Evolutionary conservation across 148 eudicot genomes (phyloP).

Genomic region (Fallopia convolvulus): DNA sequence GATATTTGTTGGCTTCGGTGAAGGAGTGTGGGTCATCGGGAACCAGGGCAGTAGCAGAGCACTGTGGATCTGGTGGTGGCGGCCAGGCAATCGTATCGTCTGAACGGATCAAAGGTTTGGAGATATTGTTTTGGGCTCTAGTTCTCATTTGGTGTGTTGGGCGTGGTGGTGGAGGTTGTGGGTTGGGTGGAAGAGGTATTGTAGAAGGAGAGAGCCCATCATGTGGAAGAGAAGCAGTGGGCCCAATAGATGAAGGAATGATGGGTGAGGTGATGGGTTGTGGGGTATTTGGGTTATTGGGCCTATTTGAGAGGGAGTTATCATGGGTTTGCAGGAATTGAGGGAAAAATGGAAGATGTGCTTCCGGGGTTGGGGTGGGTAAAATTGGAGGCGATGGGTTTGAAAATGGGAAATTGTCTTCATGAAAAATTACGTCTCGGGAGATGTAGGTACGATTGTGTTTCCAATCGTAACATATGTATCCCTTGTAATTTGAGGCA

Average conservation of each 20-base stretch:
- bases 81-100: not conserved
- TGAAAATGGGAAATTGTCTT: not conserved
- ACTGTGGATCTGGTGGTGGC: not conserved
- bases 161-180: not conserved
- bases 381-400: not conserved
- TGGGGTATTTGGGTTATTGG: not conserved
- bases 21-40: not conserved
- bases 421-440: not conserved
- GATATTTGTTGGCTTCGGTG: not conserved
- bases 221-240: no score
- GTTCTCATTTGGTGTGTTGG: not conserved
- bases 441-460: not conserved
- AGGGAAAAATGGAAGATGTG: not conserved
- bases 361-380: not conserved
- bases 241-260: no score
- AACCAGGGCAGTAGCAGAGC: not conserved
- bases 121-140: not conserved
- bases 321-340: not conserved
- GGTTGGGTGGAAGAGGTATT: not conserved
- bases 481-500: not conserved
- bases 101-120: not conserved
- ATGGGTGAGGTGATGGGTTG: not conserved
- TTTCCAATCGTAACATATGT: not conserved
- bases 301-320: not conserved
- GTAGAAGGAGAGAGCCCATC: not conserved